Conservation (phyloP, 495 filamentous ascomycete genomes). For the Sordaria brevicollis region DNA sequence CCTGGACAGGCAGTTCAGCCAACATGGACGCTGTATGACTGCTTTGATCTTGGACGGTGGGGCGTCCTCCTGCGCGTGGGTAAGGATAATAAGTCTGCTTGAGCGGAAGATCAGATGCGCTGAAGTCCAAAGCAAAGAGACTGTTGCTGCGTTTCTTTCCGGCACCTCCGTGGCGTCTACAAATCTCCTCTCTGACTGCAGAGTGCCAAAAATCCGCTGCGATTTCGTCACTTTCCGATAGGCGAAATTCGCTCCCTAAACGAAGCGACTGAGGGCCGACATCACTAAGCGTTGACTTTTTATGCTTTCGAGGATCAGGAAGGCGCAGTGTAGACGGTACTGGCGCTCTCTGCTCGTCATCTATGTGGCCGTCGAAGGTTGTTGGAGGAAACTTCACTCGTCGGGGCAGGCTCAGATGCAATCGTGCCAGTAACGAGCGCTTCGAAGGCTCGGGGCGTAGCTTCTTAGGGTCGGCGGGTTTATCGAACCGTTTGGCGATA, state of each 20-base stretch:
- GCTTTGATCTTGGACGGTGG: background rate
- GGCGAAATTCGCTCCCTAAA: background rate
- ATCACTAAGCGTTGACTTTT: background rate
- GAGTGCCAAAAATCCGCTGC: constrained; percentile 12
- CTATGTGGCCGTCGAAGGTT: constrained; percentile 7
- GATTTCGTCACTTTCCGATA: constrained; percentile 8
- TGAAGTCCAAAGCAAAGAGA: background rate
- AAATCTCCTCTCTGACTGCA: constrained; percentile 16
- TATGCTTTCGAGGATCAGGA: background rate
- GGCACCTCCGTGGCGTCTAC: constrained; percentile 5
- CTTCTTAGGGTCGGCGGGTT: constrained; percentile 11
- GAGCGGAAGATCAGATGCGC: background rate
- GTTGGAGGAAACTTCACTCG: constrained; percentile 15
- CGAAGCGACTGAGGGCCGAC: background rate
- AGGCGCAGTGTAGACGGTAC: background rate
- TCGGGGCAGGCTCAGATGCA: constrained; percentile 22
- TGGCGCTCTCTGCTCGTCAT: background rate
- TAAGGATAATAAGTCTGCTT: background rate
- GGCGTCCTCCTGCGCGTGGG: background rate
- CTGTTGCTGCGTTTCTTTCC: constrained; percentile 2
- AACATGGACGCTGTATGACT: background rate
- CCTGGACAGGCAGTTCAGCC: background rate
- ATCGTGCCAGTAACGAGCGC: constrained; percentile 22
- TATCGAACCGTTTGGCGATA: constrained; percentile 23
- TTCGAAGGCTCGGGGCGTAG: constrained; percentile 4